A percentile compares a stretch with the other conserved stretches of the same genome.
Evolutionary conservation across 192 early-diverging fungal species (phyloP).

Genomic region (Chytriomyces sp.): DNA sequence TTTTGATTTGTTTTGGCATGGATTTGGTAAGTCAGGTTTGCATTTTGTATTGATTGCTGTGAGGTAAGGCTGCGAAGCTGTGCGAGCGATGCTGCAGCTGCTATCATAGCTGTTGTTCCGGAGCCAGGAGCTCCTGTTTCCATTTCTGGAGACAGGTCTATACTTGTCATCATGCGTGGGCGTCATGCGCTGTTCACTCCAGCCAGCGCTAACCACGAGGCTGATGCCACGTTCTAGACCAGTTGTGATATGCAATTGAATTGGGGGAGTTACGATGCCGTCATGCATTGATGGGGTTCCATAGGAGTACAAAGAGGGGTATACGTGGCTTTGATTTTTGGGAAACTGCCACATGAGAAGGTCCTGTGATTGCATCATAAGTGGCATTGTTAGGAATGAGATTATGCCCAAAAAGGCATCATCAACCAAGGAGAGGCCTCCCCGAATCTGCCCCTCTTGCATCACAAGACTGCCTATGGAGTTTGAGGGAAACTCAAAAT

Average conservation of each 20-base stretch:
- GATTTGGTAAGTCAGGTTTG: no score
- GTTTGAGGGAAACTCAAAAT: slow-evolving; percentile 34
- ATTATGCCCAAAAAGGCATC: background rate
- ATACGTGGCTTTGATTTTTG: slow-evolving; percentile 51
- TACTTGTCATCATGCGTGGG: no score
- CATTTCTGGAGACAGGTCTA: no score
- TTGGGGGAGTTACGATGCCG: background rate
- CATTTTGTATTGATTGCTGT: no score
- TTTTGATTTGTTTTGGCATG: no score
- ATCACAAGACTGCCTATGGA: no score
- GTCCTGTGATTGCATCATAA: slow-evolving; percentile 1
- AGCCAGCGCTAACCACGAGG: slow-evolving; percentile 20
- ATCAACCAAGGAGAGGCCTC: no score
- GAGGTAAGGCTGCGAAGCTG: no score
- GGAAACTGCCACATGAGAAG: slow-evolving; percentile 49
- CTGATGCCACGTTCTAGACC: slow-evolving; percentile 30
- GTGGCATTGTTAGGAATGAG: background rate
- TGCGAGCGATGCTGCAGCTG: no score
- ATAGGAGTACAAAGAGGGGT: slow-evolving; percentile 36
- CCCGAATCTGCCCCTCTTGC: no score
- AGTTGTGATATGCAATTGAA: background rate
- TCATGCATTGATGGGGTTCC: background rate
- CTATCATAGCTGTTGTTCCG: no score
- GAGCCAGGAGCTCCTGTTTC: no score
- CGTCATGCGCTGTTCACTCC: slow-evolving; percentile 23